These are phyloP conservation scores for Marchantia polymorpha DNA, from an alignment of 225 moss, liverwort and hornwort genomes.

Conservation along the genomic window DNA sequence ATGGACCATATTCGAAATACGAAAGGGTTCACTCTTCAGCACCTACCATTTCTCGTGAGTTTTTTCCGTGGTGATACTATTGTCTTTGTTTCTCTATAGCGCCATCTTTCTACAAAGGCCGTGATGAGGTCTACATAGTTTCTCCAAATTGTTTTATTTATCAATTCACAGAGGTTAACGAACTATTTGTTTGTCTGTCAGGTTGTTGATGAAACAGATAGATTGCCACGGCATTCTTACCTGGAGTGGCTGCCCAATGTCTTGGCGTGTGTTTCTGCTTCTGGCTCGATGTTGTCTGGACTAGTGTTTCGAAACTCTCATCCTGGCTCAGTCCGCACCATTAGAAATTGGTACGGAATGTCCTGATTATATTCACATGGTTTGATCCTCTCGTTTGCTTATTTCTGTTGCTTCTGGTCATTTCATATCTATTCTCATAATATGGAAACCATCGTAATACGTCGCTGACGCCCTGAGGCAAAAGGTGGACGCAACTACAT, in stretches of 20 bases:
- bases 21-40: constrained; percentile 79
- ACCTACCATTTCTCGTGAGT: constrained; percentile 80
- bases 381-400: too few relatives aligned
- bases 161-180: neutral
- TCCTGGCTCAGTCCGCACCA: constrained; percentile 52
- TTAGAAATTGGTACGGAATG: constrained; percentile 55
- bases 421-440: too few relatives aligned
- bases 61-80: neutral
- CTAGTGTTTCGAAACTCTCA: constrained; percentile 17
- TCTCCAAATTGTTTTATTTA: too few relatives aligned
- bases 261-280: constrained; percentile 49
- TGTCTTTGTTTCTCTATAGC: too few relatives aligned
- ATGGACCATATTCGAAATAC: constrained; percentile 91
- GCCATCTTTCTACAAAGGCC: too few relatives aligned
- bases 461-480: neutral
- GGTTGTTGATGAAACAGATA: constrained; percentile 98
- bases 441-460: too few relatives aligned
- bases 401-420: too few relatives aligned
- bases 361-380: too few relatives aligned
- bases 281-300: neutral
- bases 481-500: neutral
- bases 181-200: constrained; percentile 22
- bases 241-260: constrained; percentile 96
- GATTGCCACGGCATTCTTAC: constrained; percentile 88
- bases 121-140: too few relatives aligned